These are phyloP conservation scores for Myxozyma nipponensis DNA, from an alignment of 805 yeast genomes.

Conservation along the genomic window DNA sequence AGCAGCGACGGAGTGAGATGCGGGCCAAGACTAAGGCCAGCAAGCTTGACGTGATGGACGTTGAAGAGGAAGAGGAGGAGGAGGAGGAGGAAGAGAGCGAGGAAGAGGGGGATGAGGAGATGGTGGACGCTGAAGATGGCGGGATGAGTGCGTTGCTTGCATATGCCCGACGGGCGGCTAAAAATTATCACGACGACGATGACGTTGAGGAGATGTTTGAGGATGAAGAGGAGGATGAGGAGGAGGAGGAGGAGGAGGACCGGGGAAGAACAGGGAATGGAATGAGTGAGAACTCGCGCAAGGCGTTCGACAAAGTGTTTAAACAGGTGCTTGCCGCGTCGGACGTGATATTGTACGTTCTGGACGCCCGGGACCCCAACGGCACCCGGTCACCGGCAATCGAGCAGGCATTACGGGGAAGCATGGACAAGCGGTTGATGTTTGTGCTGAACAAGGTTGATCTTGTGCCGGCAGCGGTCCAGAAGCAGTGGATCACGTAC, in stretches of 20 bases:
- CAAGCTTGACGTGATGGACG: slow-evolving; percentile 38
- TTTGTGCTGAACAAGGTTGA: slow-evolving; percentile 88
- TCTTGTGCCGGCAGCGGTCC: slow-evolving; percentile 77
- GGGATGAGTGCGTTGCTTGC: slow-evolving; percentile 83
- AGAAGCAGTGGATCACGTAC: slow-evolving; percentile 78
- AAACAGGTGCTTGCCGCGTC: slow-evolving; percentile 89
- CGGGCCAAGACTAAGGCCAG: slow-evolving; percentile 32
- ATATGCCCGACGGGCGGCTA: slow-evolving; percentile 87
- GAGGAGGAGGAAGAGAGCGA: slow-evolving; percentile 37
- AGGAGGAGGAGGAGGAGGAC: slow-evolving; percentile 41
- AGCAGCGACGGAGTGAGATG: slow-evolving; percentile 36
- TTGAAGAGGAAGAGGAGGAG: slow-evolving; percentile 36
- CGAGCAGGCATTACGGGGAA: slow-evolving; percentile 78
- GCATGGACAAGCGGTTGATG: slow-evolving; percentile 67
- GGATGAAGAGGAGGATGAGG: slow-evolving; percentile 40
- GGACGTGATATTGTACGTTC: slow-evolving; percentile 86
- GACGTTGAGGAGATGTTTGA: slow-evolving; percentile 32
- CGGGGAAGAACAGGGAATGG: slow-evolving; percentile 17
- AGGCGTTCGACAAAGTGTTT: slow-evolving; percentile 90
- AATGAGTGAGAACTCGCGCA: slow-evolving; percentile 44
- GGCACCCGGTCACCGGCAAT: slow-evolving; percentile 87
- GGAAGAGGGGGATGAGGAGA: slow-evolving; percentile 39
- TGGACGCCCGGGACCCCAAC: slow-evolving; percentile 97
- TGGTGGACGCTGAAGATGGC: slow-evolving; percentile 39
- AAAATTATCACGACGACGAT: slow-evolving; percentile 53